Evolutionary conservation across 116 monocot genomes (phyloP), one percentile per base, ranked within the genome.

Genomic region (Trichopus zeylanicus): DNA sequence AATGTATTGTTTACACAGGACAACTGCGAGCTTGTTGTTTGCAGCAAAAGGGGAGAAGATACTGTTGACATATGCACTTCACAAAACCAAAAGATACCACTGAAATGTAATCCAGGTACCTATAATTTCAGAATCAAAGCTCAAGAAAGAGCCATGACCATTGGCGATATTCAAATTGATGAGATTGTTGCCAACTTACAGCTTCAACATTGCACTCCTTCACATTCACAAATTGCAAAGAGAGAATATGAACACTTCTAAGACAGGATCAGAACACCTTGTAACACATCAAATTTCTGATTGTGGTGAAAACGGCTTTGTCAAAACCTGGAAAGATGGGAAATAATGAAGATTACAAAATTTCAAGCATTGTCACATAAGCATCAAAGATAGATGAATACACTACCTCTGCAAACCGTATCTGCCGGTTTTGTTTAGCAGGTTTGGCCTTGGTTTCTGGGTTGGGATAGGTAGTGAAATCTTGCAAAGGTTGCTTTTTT

Each of bases 341-440:
- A 46, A 13, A 6, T 8, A n/a, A 22, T 51, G n/a, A 42, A 42
- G 13, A n/a, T 42, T 42, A 42, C 4, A 42, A 13, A 13, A 42
- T n/a, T 42, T 42, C 8, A 49, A 49, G 49, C 49, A 49, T 49
- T 49, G 19, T 22, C 7, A 42, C 12, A 42, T 3, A 42, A 12
- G 16, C 42, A 16, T 16, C 3, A 13, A 42, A 16, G 29, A n/a
- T 26, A 46, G 15, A 60, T 27, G 3, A 46, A 25, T 38, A 26
- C 0, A 21, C 18, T 60, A 90, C 90, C 65, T 91, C 70, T 22
- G 74, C 61, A 70, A 85, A 90, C 19, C 74, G 63, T 64, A 69
- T 66, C 51, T 68, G 66, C 20, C 67, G 51, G 61, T 32, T 42
- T 15, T 42, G 63, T 37, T 67, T 67, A 3, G 70, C 52, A 38